These are phyloP conservation scores for Mimosa bimucronata DNA, from an alignment of 306 rosid species.

Conservation along the genomic window DNA sequence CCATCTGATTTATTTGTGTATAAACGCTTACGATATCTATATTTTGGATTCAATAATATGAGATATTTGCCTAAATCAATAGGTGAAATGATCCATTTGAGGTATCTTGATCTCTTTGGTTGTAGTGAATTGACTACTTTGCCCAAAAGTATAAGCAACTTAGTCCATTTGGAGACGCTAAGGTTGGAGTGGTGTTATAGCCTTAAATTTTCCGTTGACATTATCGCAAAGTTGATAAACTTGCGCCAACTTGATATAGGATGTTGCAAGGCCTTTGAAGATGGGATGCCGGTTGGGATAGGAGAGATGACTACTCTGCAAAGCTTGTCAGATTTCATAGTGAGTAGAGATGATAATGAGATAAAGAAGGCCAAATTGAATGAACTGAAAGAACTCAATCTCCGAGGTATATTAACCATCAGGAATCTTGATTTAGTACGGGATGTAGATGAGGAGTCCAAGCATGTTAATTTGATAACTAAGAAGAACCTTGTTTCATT, in stretches of 20 bases:
- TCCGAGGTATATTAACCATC: not conserved
- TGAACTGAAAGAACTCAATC: not conserved
- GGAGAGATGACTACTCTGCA: not conserved
- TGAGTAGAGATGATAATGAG: not conserved
- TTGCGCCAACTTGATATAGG: not conserved
- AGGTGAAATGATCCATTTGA: constrained; percentile 8
- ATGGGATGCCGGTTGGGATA: not conserved
- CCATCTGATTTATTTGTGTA: not conserved
- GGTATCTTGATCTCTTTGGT: constrained; percentile 17
- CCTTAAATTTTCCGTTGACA: not conserved
- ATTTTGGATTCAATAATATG: too few relatives aligned
- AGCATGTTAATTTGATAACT: not conserved
- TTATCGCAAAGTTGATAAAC: not conserved
- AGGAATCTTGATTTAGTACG: not conserved
- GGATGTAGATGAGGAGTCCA: not conserved
- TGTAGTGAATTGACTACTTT: not conserved
- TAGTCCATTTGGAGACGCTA: constrained; percentile 1
- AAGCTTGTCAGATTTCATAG: not conserved
- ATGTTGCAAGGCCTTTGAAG: not conserved
- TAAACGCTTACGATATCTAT: not conserved
- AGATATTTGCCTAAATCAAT: not conserved
- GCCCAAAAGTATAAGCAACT: not conserved
- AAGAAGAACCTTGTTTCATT: not conserved
- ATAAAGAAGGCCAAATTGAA: not conserved
- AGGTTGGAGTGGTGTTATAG: not conserved